Evolutionary conservation across 352 stramenopile species (phyloP).

Genomic region (Peronospora destructor): DNA sequence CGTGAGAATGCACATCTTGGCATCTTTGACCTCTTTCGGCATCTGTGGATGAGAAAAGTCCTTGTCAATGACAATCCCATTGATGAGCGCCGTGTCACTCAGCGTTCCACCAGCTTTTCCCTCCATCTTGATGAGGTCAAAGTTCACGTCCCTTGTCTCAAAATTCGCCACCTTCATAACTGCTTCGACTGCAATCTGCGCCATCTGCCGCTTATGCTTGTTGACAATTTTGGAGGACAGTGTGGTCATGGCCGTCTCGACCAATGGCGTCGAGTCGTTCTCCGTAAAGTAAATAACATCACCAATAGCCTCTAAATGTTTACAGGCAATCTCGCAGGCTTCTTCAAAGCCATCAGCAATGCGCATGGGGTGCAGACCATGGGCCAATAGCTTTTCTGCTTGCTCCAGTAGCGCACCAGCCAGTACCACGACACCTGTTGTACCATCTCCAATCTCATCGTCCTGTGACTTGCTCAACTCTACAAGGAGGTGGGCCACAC

Average conservation of each 20-base stretch:
- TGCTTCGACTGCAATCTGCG: slow-evolving; percentile 96
- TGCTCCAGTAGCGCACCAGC: slow-evolving; percentile 96
- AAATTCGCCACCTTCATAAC: slow-evolving; percentile 98
- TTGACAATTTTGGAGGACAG: slow-evolving; percentile 99
- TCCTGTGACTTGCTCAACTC: slow-evolving; percentile 98
- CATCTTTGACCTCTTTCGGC: slow-evolving; percentile 95
- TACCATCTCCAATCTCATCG: slow-evolving; percentile 99
- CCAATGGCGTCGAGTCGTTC: slow-evolving; percentile 91
- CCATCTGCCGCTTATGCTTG: slow-evolving; percentile 98
- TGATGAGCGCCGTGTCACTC: slow-evolving; percentile 96
- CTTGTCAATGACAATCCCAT: slow-evolving; percentile 99
- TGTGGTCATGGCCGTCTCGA: slow-evolving; percentile 97
- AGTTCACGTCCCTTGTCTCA: slow-evolving; percentile 98
- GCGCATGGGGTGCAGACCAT: slow-evolving; percentile 96
- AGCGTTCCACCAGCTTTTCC: slow-evolving; percentile 96
- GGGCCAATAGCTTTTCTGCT: slow-evolving; percentile 93
- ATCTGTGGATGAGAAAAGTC: slow-evolving; percentile 99
- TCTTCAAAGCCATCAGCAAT: slow-evolving; percentile 98
- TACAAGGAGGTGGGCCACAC: slow-evolving; percentile 97
- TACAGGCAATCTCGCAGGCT: slow-evolving; percentile 94
- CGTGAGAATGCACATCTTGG: slow-evolving; percentile 98
- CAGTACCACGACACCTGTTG: slow-evolving; percentile 98
- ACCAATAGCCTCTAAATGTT: slow-evolving; percentile 92
- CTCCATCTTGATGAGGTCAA: slow-evolving; percentile 99
- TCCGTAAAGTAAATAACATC: slow-evolving; percentile 95